A percentile compares a stretch with the other conserved stretches of the same genome.
Evolutionary conservation across 495 filamentous ascomycete species (phyloP).

Genomic region (Ramalina intermedia): DNA sequence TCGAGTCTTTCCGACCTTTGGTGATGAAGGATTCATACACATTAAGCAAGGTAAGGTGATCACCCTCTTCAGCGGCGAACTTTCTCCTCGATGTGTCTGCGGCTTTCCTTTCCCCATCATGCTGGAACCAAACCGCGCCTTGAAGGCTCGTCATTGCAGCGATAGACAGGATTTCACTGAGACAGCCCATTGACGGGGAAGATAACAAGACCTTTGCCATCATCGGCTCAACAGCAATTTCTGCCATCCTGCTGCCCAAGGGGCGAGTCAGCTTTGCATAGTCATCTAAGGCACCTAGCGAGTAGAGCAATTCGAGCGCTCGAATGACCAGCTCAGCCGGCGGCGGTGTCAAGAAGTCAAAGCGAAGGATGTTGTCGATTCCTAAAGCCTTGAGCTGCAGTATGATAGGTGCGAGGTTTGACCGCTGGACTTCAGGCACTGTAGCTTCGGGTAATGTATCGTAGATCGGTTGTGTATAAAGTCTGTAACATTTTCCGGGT

Average conservation of each 20-base stretch:
- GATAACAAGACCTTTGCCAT: conserved; percentile 81
- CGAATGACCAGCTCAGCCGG: conserved; percentile 78
- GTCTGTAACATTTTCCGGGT: conserved; percentile 85
- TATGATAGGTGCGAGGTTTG: conserved; percentile 79
- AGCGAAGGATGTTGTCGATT: conserved; percentile 88
- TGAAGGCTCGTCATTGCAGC: conserved; percentile 89
- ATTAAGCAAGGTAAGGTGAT: conserved; percentile 89
- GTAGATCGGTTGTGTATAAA: conserved; percentile 74
- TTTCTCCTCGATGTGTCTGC: conserved; percentile 60
- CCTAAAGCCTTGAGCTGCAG: conserved; percentile 92
- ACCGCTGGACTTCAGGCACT: conserved; percentile 83
- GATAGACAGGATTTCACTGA: conserved; percentile 78
- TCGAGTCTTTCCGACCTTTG: conserved; percentile 67
- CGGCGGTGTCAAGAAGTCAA: conserved; percentile 78
- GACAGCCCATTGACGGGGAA: conserved; percentile 60
- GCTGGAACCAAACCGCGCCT: conserved; percentile 67
- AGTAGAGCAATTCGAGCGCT: conserved; percentile 78
- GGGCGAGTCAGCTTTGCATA: conserved; percentile 87
- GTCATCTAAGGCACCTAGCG: conserved; percentile 75
- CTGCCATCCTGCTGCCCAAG: conserved; percentile 80
- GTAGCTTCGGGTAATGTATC: conserved; percentile 56
- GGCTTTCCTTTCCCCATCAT: conserved; percentile 58
- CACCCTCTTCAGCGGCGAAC: conserved; percentile 87
- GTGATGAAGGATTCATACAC: conserved; percentile 85
- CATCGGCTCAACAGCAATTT: conserved; percentile 91